Percentiles rank a stretch among this genome's conserved stretches.
phyloP scores from a whole-genome alignment of 2,329 filamentous ascomycete species.

The Nakataea oryzae region DNA sequence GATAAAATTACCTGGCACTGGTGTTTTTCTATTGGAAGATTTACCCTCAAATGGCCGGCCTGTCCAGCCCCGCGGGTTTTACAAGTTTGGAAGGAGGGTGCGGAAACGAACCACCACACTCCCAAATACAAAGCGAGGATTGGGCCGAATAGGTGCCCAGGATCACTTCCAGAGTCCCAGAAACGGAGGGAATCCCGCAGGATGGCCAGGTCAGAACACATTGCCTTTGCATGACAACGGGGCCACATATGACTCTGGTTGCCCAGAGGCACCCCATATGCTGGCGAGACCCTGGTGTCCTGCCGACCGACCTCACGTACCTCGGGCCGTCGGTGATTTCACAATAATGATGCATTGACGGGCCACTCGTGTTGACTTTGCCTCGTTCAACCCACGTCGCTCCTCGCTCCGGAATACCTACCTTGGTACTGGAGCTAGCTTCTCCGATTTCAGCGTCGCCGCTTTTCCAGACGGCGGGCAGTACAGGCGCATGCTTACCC shows the following conservation, averaged over 20 bases:
- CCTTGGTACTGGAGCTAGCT: not conserved
- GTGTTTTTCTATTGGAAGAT: not conserved
- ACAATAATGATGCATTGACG: no score
- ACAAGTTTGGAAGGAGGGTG: not conserved
- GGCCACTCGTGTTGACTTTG: no score
- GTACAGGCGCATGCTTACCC: not conserved
- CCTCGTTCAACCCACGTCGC: not conserved
- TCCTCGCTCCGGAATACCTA: not conserved
- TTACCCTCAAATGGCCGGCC: not conserved
- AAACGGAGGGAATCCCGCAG: not conserved
- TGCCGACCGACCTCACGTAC: not conserved
- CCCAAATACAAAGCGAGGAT: not conserved
- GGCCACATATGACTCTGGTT: conserved; percentile 1
- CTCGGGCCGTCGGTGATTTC: no score
- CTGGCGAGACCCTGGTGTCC: not conserved
- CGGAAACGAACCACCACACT: not conserved
- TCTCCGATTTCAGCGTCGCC: not conserved
- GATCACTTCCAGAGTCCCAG: not conserved
- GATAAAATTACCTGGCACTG: not conserved
- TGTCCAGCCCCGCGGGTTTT: not conserved
- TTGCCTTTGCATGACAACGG: not conserved
- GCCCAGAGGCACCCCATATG: not conserved
- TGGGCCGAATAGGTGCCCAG: not conserved
- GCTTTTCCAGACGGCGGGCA: not conserved
- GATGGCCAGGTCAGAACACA: not conserved